Percentiles rank a stretch among this genome's conserved stretches.
phyloP scores from a whole-genome alignment of 2,329 filamentous ascomycete genomes.

The Colletotrichum sp. region DNA sequence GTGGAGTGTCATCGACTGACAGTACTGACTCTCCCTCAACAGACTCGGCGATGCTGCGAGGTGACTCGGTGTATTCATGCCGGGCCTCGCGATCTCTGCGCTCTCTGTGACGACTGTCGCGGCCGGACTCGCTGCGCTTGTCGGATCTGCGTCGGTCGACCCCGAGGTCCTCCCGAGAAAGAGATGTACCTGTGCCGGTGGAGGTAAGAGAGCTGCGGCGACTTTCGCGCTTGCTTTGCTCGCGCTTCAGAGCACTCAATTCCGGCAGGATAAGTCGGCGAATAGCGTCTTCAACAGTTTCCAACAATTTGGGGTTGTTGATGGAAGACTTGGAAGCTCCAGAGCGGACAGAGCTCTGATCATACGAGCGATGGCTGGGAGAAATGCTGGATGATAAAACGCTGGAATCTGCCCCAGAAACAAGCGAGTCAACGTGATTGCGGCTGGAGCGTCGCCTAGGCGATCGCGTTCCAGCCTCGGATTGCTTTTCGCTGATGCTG shows the following conservation, averaged over 20 bases:
- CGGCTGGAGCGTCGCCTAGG: conserved; percentile 56
- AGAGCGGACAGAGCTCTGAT: conserved; percentile 58
- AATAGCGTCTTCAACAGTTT: conserved; percentile 93
- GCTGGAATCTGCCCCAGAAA: conserved; percentile 60
- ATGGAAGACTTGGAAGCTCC: conserved; percentile 71
- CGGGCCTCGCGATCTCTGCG: conserved; percentile 55
- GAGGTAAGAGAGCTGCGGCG: conserved; percentile 69
- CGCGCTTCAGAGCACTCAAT: conserved; percentile 87
- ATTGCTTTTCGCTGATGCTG: conserved; percentile 52
- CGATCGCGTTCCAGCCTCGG: conserved; percentile 47
- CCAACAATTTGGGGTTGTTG: conserved; percentile 89
- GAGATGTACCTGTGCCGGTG: conserved; percentile 51
- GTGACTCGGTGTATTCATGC: conserved; percentile 58
- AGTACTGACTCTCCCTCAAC: conserved; percentile 41
- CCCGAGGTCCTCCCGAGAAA: conserved; percentile 61
- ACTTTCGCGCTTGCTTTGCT: conserved; percentile 79
- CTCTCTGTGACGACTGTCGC: conserved; percentile 47
- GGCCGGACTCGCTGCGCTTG: conserved; percentile 55
- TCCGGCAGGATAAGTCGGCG: conserved; percentile 89
- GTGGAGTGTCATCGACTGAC: conserved; percentile 49
- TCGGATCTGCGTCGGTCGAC: conserved; percentile 66
- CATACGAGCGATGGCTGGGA: conserved; percentile 59
- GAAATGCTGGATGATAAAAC: conserved; percentile 58
- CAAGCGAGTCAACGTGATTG: conserved; percentile 55
- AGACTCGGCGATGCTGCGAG: conserved; percentile 53